Evolutionary conservation across 108 stramenopile species (phyloP).

Genomic region (Aurantiochytrium sp.): DNA sequence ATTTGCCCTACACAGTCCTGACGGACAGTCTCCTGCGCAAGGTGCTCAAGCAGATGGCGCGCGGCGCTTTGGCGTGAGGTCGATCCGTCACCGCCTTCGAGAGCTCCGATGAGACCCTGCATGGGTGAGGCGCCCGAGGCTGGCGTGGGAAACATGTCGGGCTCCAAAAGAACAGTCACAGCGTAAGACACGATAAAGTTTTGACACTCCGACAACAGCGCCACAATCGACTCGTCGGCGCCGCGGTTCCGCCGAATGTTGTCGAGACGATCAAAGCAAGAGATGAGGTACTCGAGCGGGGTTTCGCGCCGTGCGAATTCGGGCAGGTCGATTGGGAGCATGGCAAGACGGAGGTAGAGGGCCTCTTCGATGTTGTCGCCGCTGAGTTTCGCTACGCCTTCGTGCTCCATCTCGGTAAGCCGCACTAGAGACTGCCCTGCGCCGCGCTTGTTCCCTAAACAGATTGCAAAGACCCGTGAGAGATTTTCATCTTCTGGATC

Average conservation of each 20-base stretch:
- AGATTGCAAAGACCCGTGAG: background rate
- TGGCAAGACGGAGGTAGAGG: background rate
- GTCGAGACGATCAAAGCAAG: background rate
- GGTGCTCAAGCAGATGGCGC: background rate
- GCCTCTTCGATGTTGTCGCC: slow-evolving; percentile 11
- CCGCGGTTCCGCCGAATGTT: background rate
- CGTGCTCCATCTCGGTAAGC: background rate
- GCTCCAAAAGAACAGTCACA: background rate
- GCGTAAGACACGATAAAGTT: background rate
- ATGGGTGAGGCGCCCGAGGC: background rate
- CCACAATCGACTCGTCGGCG: background rate
- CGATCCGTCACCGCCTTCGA: background rate
- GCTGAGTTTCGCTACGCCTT: background rate
- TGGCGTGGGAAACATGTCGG: background rate
- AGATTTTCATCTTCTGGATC: background rate
- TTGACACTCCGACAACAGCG: background rate
- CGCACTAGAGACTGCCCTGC: background rate
- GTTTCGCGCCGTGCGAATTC: background rate
- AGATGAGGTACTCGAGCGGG: background rate
- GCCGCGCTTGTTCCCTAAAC: background rate
- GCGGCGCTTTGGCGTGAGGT: background rate
- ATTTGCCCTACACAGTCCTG: background rate
- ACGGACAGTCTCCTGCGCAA: background rate
- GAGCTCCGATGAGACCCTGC: background rate
- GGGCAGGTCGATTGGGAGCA: background rate